Conservation (phyloP, 2,329 filamentous ascomycete species). For the Didymella exigua region DNA sequence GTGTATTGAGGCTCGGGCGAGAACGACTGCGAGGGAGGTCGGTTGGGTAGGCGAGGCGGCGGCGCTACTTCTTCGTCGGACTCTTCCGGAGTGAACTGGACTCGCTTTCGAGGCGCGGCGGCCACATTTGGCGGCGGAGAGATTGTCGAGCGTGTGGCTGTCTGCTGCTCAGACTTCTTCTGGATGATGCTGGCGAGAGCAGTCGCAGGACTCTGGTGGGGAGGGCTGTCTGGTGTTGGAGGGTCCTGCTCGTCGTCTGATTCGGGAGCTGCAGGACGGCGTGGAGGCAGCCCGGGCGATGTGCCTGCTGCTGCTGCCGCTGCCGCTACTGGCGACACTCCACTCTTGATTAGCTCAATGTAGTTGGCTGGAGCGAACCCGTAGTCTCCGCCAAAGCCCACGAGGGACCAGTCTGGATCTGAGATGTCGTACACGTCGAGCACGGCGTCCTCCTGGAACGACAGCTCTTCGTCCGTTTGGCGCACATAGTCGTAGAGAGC, state of each 20-base stretch:
- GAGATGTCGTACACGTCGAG: constrained; percentile 87
- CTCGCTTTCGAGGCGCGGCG: constrained; percentile 55
- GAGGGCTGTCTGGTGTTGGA: constrained; percentile 53
- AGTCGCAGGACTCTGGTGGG: constrained; percentile 61
- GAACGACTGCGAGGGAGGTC: constrained; percentile 63
- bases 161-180: constrained; percentile 53
- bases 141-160: constrained; percentile 36
- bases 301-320: constrained; percentile 39
- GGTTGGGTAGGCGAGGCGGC: constrained; percentile 64
- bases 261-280: constrained; percentile 50
- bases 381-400: constrained; percentile 81
- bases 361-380: constrained; percentile 97
- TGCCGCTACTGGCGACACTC: constrained; percentile 43
- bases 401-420: constrained; percentile 96
- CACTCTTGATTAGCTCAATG: constrained; percentile 71
- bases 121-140: constrained; percentile 60
- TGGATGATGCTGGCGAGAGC: constrained; percentile 61
- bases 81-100: constrained; percentile 67
- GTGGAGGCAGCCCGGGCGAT: constrained; percentile 53
- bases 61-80: constrained; percentile 68
- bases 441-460: constrained; percentile 85
- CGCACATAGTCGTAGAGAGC: constrained; percentile 98
- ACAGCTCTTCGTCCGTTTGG: constrained; percentile 97
- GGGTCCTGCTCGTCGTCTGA: constrained; percentile 53
- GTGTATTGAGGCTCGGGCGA: constrained; percentile 55